phyloP scores from a whole-genome alignment of 106 monocot species.

The Alisma plantagoaquatica region DNA sequence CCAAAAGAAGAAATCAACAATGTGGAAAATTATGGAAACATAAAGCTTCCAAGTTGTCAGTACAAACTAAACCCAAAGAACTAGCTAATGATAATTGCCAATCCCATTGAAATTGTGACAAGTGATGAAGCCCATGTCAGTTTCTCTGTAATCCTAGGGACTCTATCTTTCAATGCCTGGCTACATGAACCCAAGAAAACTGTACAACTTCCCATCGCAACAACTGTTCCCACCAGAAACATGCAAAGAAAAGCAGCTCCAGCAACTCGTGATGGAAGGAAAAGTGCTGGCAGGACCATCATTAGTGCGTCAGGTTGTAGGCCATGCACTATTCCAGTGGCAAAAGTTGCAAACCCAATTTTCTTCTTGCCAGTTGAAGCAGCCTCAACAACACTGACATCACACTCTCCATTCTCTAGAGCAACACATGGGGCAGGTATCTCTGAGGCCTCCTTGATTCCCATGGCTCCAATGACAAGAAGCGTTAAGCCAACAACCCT shows the following conservation, averaged over 20 bases:
- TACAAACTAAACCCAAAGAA: slow-evolving; percentile 86
- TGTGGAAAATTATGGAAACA: too few species aligned
- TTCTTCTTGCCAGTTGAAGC: slow-evolving; percentile 53
- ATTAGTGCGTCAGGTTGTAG: slow-evolving; percentile 90
- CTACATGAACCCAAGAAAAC: slow-evolving; percentile 92
- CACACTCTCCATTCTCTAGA: slow-evolving; percentile 16
- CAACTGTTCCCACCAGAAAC: slow-evolving; percentile 88
- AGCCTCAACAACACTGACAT: slow-evolving; percentile 8
- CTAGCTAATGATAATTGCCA: slow-evolving; percentile 76
- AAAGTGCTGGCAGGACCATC: slow-evolving; percentile 92
- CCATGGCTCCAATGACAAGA: slow-evolving; percentile 75
- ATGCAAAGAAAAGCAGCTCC: slow-evolving; percentile 90
- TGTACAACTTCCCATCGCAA: slow-evolving; percentile 93
- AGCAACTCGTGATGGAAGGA: slow-evolving; percentile 81
- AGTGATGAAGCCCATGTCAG: slow-evolving; percentile 95
- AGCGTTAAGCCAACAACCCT: slow-evolving; percentile 86
- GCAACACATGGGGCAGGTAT: slow-evolving; percentile 18
- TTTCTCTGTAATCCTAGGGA: slow-evolving; percentile 95
- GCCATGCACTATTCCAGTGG: slow-evolving; percentile 91
- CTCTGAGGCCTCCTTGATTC: slow-evolving; percentile 67
- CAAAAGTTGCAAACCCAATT: slow-evolving; percentile 88
- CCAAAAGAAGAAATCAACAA: too few species aligned
- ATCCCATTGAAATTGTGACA: slow-evolving; percentile 74
- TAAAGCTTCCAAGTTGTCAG: too few species aligned
- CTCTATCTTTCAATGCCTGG: slow-evolving; percentile 68